Evolutionary conservation across 2,329 filamentous ascomycete species (phyloP).

Genomic region (Cryoendolithus antarcticus): DNA sequence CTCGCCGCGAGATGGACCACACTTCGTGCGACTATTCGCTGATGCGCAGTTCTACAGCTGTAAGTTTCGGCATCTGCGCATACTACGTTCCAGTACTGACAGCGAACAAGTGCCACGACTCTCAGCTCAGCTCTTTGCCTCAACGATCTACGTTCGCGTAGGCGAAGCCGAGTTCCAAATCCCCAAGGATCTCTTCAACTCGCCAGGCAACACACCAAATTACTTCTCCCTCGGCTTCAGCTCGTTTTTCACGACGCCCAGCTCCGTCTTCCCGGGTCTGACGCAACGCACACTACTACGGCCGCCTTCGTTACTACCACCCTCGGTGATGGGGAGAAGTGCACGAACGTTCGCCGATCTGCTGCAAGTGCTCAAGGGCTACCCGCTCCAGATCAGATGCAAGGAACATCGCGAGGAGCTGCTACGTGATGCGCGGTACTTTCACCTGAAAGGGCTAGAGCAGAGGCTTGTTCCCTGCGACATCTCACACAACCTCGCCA

Average conservation of each 20-base stretch:
- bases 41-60: constrained; percentile 90
- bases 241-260: constrained; percentile 69
- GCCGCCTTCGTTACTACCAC: constrained; percentile 75
- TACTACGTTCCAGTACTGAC: too few relatives aligned
- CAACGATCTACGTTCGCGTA: constrained; percentile 84
- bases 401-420: constrained; percentile 67
- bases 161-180: constrained; percentile 81
- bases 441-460: constrained; percentile 82
- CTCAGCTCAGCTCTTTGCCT: constrained; percentile 81
- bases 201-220: constrained; percentile 83
- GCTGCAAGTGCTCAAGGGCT: constrained; percentile 69
- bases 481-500: constrained; percentile 61
- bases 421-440: constrained; percentile 79
- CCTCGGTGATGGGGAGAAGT: constrained; percentile 65
- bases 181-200: constrained; percentile 72
- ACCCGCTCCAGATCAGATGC: constrained; percentile 63
- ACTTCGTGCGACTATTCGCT: constrained; percentile 86
- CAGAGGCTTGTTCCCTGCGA: constrained; percentile 70
- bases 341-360: constrained; percentile 78
- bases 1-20: constrained; percentile 63
- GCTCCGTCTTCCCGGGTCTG: constrained; percentile 75
- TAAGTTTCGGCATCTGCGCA: constrained; percentile 30
- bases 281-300: constrained; percentile 67
- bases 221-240: constrained; percentile 89
- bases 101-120: constrained; percentile 55